Evolutionary conservation across 2,329 filamentous ascomycete genomes (phyloP).

Genomic region (Helotiales sp.): DNA sequence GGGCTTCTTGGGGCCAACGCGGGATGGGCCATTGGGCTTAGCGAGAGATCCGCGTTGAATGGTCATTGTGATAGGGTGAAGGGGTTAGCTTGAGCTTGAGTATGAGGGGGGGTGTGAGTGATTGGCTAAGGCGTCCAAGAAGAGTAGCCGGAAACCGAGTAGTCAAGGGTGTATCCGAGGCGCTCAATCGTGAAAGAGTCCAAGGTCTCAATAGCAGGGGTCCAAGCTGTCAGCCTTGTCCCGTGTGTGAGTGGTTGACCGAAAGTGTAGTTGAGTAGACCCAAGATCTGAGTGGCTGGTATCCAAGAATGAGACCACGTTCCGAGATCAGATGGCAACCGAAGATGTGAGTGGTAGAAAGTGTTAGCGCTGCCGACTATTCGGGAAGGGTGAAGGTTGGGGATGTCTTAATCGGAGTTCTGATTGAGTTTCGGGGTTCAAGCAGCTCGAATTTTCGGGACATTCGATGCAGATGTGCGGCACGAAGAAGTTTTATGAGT

Average conservation of each 20-base stretch:
- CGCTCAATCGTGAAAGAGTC: too few relatives aligned
- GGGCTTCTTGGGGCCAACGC: not conserved
- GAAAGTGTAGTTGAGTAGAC: not conserved
- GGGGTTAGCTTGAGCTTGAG: not conserved
- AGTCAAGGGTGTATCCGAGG: not conserved
- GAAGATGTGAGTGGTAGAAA: not conserved
- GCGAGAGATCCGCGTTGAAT: not conserved
- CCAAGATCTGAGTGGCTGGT: not conserved
- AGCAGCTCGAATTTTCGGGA: not conserved
- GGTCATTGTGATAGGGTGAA: not conserved
- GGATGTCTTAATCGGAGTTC: not conserved
- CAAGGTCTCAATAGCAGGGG: not conserved
- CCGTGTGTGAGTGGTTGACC: not conserved
- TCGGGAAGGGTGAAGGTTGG: not conserved
- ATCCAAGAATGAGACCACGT: not conserved
- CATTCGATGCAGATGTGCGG: not conserved
- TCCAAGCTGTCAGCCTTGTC: not conserved
- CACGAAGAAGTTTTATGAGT: not conserved
- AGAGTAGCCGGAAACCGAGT: not conserved
- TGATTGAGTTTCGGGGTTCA: not conserved
- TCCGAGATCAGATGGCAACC: not conserved
- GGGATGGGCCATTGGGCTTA: not conserved
- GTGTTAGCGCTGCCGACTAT: not conserved
- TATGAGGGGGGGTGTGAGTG: too few relatives aligned
- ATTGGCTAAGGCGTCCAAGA: not conserved